Evolutionary conservation across 2,329 filamentous ascomycete genomes (phyloP).

Genomic region (Penicillium sp.): DNA sequence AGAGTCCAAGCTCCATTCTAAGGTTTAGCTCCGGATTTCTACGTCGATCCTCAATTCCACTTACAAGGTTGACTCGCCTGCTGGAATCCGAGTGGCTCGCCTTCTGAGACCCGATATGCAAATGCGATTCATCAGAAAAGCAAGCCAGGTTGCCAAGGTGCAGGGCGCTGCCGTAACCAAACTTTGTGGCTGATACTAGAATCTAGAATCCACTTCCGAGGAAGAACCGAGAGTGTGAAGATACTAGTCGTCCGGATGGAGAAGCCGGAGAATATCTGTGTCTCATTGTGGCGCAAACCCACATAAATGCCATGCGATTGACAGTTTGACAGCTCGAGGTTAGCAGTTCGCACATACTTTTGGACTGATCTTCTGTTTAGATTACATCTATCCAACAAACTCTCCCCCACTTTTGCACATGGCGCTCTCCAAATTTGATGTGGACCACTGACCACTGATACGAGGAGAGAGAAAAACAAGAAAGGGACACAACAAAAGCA

Average conservation of each 20-base stretch:
- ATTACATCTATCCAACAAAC: neutral
- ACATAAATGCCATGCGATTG: constrained; percentile 11
- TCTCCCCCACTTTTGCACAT: neutral
- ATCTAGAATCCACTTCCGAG: neutral
- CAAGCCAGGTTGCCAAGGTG: neutral
- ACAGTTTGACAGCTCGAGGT: constrained; percentile 4
- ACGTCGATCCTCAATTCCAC: neutral
- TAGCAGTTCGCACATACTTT: neutral
- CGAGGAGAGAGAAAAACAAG: neutral
- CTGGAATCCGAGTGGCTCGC: neutral
- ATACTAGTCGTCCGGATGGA: neutral
- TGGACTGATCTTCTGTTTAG: neutral
- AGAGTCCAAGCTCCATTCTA: neutral
- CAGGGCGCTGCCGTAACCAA: neutral
- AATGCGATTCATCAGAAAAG: neutral
- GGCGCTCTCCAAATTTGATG: neutral
- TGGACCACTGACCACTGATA: neutral
- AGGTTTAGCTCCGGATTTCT: neutral
- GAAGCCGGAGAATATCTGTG: neutral
- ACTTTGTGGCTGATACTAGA: neutral
- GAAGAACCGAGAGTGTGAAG: neutral
- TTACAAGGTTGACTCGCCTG: neutral
- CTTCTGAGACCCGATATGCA: neutral
- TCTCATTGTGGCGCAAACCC: constrained; percentile 1
- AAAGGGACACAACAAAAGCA: neutral